Conservation (phyloP, 1,284 basidiomycete species). For the Polyporus tsugae region DNA sequence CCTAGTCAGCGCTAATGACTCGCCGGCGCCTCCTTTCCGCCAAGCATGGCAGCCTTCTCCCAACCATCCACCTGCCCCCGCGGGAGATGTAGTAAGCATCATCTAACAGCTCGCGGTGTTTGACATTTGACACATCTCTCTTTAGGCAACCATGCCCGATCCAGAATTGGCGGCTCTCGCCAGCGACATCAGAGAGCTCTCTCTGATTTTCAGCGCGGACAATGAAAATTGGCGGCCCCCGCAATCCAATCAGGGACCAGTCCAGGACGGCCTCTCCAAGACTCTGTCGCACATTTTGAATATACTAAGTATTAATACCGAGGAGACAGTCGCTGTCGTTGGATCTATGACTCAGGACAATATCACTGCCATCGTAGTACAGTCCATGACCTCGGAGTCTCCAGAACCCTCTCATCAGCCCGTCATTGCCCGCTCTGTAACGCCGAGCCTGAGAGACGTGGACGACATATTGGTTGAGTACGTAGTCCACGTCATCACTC, state of each 20-base stretch:
- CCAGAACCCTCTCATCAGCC: background rate
- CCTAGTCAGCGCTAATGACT: too few relatives aligned
- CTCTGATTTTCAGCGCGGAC: too few relatives aligned
- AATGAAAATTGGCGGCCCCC: background rate
- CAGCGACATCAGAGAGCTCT: too few relatives aligned
- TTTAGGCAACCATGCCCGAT: too few relatives aligned
- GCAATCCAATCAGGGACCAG: background rate
- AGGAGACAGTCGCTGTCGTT: background rate
- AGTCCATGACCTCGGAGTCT: background rate
- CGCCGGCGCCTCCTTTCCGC: too few relatives aligned
- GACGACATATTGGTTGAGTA: background rate
- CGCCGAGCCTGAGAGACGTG: background rate
- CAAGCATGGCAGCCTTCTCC: too few relatives aligned
- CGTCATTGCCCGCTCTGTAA: background rate
- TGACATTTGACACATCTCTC: too few relatives aligned
- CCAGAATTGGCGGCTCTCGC: too few relatives aligned
- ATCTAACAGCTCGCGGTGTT: too few relatives aligned
- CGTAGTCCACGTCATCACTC: background rate
- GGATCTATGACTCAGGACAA: background rate
- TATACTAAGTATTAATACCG: background rate
- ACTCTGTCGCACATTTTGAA: background rate
- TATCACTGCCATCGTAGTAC: background rate
- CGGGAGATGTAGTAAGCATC: too few relatives aligned
- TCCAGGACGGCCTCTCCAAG: background rate
- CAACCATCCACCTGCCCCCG: too few relatives aligned